These are phyloP conservation scores for Lactifluus piperatus DNA, from an alignment of 768 basidiomycete species.

Conservation along the genomic window DNA sequence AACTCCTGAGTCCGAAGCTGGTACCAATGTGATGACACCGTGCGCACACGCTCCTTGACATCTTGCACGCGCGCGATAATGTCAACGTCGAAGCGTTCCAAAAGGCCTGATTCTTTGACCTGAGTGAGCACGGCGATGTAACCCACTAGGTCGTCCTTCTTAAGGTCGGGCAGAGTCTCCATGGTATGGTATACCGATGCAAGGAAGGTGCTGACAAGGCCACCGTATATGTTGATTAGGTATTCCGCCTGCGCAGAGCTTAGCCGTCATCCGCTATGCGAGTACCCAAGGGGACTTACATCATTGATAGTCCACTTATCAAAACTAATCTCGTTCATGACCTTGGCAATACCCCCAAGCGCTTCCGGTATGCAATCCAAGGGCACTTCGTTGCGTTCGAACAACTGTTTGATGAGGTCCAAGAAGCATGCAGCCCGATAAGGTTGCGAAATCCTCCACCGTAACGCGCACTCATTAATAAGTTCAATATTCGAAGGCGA, in stretches of 20 bases:
- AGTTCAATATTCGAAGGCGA: constrained; percentile 72
- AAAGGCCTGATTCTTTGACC: constrained; percentile 57
- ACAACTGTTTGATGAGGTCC: constrained; percentile 78
- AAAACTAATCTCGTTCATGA: constrained; percentile 58
- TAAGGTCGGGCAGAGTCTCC: constrained; percentile 66
- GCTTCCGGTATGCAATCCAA: constrained; percentile 93
- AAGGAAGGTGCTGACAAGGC: constrained; percentile 81
- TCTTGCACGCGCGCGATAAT: constrained; percentile 57
- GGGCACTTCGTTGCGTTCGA: constrained; percentile 84
- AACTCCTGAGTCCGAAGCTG: constrained; percentile 54
- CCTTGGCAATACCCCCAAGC: constrained; percentile 60
- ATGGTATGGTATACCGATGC: constrained; percentile 77
- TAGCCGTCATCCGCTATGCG: constrained; percentile 7
- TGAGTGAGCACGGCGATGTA: constrained; percentile 62
- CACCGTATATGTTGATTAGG: constrained; percentile 56
- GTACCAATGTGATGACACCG: constrained; percentile 54
- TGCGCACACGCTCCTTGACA: constrained; percentile 54
- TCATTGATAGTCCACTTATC: constrained; percentile 77
- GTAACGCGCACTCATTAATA: constrained; percentile 76
- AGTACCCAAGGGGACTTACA: constrained; percentile 39
- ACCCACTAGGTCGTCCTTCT: constrained; percentile 57
- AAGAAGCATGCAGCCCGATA: constrained; percentile 76
- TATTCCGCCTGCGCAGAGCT: constrained; percentile 46
- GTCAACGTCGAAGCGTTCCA: constrained; percentile 70
- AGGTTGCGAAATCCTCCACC: constrained; percentile 82